These are phyloP conservation scores for Rhytidiadelphus loreus DNA, from an alignment of 225 moss, liverwort and hornwort genomes.

Conservation along the genomic window DNA sequence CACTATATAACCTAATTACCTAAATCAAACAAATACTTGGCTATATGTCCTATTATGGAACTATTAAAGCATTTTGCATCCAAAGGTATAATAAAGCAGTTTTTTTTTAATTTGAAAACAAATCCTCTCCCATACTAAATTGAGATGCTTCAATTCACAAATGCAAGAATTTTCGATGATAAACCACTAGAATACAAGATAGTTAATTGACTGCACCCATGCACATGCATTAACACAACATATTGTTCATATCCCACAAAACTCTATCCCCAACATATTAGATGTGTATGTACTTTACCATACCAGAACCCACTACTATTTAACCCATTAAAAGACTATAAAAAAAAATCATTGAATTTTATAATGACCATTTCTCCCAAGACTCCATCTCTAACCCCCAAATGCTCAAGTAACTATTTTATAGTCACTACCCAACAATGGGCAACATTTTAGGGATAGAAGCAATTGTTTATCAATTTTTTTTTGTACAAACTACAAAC, in stretches of 20 bases:
- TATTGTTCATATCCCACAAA: rapidly evolving
- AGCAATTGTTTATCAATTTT: no score
- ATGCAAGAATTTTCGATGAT: background rate
- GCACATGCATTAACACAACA: background rate
- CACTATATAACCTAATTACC: background rate
- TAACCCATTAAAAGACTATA: background rate
- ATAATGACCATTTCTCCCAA: rapidly evolving
- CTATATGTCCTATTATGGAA: background rate
- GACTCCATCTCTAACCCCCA: no score
- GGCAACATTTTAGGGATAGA: no score
- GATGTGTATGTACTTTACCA: no score
- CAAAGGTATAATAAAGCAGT: background rate
- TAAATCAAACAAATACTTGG: background rate
- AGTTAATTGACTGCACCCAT: background rate
- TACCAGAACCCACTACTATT: background rate
- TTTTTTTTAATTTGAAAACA: background rate
- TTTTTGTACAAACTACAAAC: no score
- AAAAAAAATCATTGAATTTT: background rate
- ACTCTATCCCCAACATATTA: rapidly evolving
- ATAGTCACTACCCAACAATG: no score
- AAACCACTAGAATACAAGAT: rapidly evolving
- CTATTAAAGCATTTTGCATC: background rate
- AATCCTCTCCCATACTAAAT: background rate
- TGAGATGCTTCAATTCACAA: background rate
- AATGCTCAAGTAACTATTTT: no score